Conservation (phyloP, 2,329 filamentous ascomycete species). For the Aspergillus pseudonomiae region DNA sequence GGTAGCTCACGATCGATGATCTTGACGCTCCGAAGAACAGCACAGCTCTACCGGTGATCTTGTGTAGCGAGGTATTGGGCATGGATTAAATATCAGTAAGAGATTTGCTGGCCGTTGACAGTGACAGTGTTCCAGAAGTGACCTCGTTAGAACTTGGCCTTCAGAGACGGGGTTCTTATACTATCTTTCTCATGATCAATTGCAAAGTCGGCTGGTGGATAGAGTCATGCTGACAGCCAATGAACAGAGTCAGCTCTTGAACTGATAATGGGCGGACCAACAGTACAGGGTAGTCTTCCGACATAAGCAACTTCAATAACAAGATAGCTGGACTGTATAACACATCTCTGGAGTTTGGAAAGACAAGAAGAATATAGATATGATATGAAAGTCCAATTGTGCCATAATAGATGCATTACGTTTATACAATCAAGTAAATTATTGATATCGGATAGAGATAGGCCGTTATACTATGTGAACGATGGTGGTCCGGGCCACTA, state of each 20-base stretch:
- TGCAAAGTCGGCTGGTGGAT: background rate
- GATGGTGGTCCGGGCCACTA: too few relatives aligned
- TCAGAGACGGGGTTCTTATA: background rate
- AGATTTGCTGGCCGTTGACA: background rate
- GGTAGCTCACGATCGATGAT: too few relatives aligned
- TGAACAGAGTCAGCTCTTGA: background rate
- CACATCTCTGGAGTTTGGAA: background rate
- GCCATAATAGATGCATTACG: background rate
- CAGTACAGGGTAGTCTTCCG: background rate
- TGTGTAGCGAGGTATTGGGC: background rate
- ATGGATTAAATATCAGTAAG: background rate
- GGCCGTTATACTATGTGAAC: too few relatives aligned
- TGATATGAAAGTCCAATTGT: background rate
- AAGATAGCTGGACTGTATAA: background rate
- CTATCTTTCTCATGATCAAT: background rate
- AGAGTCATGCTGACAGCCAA: too few relatives aligned
- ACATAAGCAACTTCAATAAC: background rate
- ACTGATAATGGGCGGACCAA: background rate
- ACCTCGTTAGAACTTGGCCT: background rate
- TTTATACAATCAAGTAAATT: too few relatives aligned
- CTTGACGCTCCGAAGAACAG: too few relatives aligned
- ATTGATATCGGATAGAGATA: too few relatives aligned
- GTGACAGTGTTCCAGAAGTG: background rate
- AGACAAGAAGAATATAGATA: background rate
- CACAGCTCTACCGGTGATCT: background rate